These are phyloP conservation scores for Sporothrix variecibatus DNA, from an alignment of 2,329 filamentous ascomycete species.

Conservation along the genomic window DNA sequence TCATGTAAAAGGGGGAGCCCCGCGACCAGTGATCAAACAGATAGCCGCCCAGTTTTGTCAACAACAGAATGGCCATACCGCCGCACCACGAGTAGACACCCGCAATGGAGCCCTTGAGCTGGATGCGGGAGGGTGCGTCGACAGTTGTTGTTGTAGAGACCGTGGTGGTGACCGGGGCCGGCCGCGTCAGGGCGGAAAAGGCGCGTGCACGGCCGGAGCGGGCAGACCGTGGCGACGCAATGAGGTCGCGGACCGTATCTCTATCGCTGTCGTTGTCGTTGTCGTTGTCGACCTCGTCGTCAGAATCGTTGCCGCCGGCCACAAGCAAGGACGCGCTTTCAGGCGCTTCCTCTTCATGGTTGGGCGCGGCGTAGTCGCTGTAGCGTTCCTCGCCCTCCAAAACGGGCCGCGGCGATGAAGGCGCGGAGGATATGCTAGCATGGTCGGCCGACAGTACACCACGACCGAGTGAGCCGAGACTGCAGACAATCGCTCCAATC, in stretches of 20 bases:
- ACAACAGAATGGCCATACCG: conserved; percentile 81
- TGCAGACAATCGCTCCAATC: conserved; percentile 95
- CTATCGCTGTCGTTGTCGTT: conserved; percentile 13
- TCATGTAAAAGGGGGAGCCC: conserved; percentile 89
- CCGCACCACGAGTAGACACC: conserved; percentile 92
- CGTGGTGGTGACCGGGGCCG: neutral
- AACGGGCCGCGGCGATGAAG: conserved; percentile 27
- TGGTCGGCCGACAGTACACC: conserved; percentile 65
- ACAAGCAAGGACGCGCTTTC: conserved; percentile 48
- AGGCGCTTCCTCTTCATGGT: conserved; percentile 30
- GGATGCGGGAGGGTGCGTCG: conserved; percentile 48
- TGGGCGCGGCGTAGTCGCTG: conserved; percentile 13
- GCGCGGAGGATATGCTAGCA: conserved; percentile 33
- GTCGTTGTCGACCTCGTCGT: neutral
- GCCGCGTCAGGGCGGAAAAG: conserved; percentile 21
- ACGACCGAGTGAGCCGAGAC: conserved; percentile 80
- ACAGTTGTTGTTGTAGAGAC: neutral
- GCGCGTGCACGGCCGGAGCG: conserved; percentile 27
- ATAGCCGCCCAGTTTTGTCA: conserved; percentile 87
- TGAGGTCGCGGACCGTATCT: conserved; percentile 19
- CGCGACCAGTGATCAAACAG: conserved; percentile 76
- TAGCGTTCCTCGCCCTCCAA: conserved; percentile 27
- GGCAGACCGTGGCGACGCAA: conserved; percentile 5
- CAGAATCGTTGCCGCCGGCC: conserved; percentile 21
- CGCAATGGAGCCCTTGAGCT: conserved; percentile 89